A percentile compares a stretch with the other conserved stretches of the same genome.
Evolutionary conservation across 2,329 filamentous ascomycete genomes (phyloP).

Genomic region (Dothistroma septosporum): DNA sequence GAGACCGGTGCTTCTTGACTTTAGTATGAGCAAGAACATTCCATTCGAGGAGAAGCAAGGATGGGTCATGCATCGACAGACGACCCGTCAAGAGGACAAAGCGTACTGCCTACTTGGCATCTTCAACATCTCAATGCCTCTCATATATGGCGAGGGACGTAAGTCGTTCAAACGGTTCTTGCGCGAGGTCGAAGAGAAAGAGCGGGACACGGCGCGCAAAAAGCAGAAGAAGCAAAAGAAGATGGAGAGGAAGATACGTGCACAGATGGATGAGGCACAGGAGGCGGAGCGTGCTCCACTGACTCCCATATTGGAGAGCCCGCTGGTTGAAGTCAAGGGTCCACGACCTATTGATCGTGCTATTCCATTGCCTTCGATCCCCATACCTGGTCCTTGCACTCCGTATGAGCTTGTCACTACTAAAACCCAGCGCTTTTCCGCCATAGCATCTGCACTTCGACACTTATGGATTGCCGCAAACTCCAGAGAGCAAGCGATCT

Average conservation of each 20-base stretch:
- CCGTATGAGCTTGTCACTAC: neutral
- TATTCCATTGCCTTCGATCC: neutral
- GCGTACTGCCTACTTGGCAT: constrained; percentile 46
- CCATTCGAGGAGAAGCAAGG: constrained; percentile 8
- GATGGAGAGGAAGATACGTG: neutral
- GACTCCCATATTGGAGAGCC: neutral
- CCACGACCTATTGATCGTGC: neutral
- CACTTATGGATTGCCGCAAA: neutral
- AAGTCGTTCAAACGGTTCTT: constrained; percentile 37
- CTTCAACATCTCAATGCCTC: constrained; percentile 42
- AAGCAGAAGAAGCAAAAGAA: neutral
- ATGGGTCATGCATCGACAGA: constrained; percentile 13
- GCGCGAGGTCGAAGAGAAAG: constrained; percentile 9
- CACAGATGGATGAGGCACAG: neutral
- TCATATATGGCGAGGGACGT: constrained; percentile 40
- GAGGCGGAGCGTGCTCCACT: neutral
- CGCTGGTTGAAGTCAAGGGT: neutral
- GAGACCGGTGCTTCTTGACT: constrained; percentile 5
- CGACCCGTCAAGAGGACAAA: constrained; percentile 30
- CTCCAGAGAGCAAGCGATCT: neutral
- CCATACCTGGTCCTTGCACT: neutral
- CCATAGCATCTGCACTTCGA: neutral
- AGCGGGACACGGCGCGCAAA: neutral
- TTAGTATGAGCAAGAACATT: constrained; percentile 1
- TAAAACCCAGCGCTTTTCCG: neutral